phyloP scores from a whole-genome alignment of 108 stramenopile species.

The Cyclotella kingstonii region DNA sequence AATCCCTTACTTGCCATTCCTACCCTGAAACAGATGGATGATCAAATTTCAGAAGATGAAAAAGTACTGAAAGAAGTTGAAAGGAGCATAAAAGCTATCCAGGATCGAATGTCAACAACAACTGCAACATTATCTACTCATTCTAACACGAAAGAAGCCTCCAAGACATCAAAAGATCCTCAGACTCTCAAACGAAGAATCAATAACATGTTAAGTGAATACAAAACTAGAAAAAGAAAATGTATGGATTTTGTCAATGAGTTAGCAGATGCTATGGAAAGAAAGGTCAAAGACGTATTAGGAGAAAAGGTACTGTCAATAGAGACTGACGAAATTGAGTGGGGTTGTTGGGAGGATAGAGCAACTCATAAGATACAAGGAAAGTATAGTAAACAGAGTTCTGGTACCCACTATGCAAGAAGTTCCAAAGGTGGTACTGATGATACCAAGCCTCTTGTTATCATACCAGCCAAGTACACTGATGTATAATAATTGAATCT shows the following conservation, averaged over 20 bases:
- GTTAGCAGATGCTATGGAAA: slow-evolving; percentile 87
- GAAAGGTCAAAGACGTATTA: slow-evolving; percentile 73
- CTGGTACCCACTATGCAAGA: too few species aligned
- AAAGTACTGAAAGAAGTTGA: slow-evolving; percentile 33
- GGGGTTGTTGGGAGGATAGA: slow-evolving; percentile 24
- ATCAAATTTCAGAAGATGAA: slow-evolving; percentile 31
- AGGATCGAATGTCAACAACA: slow-evolving; percentile 12
- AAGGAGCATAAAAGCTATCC: slow-evolving; percentile 30
- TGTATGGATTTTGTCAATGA: slow-evolving; percentile 84
- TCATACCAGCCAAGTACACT: slow-evolving; percentile 7
- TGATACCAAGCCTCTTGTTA: too few species aligned
- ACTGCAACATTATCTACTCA: slow-evolving; percentile 5
- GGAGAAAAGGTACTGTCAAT: slow-evolving; percentile 62
- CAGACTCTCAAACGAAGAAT: slow-evolving; percentile 59
- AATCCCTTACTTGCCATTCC: slow-evolving; percentile 36
- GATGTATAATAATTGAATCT: too few species aligned
- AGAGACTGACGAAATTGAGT: slow-evolving; percentile 75
- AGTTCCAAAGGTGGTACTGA: too few species aligned
- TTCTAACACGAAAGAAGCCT: neutral
- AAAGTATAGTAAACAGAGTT: too few species aligned
- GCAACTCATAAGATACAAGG: slow-evolving; percentile 2
- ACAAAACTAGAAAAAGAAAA: slow-evolving; percentile 69
- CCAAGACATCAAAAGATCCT: slow-evolving; percentile 18
- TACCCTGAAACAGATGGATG: slow-evolving; percentile 59
- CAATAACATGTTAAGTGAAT: slow-evolving; percentile 72